These are phyloP conservation scores for Ceratocystis cubensis DNA, from an alignment of 2,329 filamentous ascomycete genomes.

Conservation along the genomic window DNA sequence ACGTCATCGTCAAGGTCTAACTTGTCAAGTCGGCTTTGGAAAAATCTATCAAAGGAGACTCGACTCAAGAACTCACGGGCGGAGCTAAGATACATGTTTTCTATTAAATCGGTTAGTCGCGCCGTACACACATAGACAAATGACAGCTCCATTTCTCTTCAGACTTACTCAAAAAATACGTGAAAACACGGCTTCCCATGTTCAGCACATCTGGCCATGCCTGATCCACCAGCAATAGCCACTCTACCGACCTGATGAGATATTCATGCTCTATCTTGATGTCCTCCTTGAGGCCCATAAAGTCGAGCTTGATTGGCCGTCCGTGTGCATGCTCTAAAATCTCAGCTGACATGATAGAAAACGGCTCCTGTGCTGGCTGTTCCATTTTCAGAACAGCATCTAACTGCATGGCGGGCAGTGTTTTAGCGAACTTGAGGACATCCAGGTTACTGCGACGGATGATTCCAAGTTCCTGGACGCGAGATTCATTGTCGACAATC, in stretches of 20 bases:
- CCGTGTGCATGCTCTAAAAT: conserved; percentile 42
- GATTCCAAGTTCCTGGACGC: conserved; percentile 56
- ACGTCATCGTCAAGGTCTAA: conserved; percentile 30
- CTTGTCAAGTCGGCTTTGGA: conserved; percentile 29
- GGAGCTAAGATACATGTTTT: conserved; percentile 40
- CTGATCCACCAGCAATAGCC: conserved; percentile 64
- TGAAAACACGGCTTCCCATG: conserved; percentile 61
- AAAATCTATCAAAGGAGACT: conserved; percentile 38
- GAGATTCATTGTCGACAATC: conserved; percentile 51
- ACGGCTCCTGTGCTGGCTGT: conserved; percentile 15
- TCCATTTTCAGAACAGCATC: conserved; percentile 34
- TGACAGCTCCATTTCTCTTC: conserved; percentile 23
- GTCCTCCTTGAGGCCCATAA: conserved; percentile 48
- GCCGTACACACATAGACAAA: conserved; percentile 23
- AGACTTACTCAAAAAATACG: conserved; percentile 67
- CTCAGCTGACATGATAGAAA: conserved; percentile 38
- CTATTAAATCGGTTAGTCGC: conserved; percentile 27
- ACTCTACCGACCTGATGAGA: conserved; percentile 70
- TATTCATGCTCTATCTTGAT: conserved; percentile 51
- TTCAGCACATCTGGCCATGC: conserved; percentile 60
- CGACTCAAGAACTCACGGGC: conserved; percentile 42
- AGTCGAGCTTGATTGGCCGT: conserved; percentile 54
- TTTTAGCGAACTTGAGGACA: conserved; percentile 57
- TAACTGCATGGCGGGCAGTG: conserved; percentile 46
- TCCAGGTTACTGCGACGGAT: conserved; percentile 66